Percentiles rank a stretch among this genome's conserved stretches.
Evolutionary conservation across 2,329 filamentous ascomycete genomes (phyloP).

Genomic region (Orbilia brochopaga): DNA sequence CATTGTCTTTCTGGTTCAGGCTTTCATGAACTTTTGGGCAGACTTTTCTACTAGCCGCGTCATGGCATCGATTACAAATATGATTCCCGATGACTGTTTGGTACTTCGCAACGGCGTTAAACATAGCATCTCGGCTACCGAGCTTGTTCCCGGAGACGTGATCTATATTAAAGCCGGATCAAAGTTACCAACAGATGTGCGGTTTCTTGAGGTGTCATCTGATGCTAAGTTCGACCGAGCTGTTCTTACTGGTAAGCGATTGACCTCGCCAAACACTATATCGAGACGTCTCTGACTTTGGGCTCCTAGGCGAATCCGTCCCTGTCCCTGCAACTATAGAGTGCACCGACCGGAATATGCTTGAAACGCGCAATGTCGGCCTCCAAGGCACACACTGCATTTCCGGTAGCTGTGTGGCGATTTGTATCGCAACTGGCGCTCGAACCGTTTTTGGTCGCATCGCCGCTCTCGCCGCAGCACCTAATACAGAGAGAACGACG

Average conservation of each 20-base stretch:
- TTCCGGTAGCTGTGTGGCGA: conserved; percentile 66
- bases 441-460: conserved; percentile 77
- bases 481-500: conserved; percentile 71
- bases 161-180: conserved; percentile 73
- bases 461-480: conserved; percentile 72
- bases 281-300: not conserved
- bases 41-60: conserved; percentile 78
- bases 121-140: conserved; percentile 62
- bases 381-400: conserved; percentile 81
- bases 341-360: conserved; percentile 74
- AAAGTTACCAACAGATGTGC: conserved; percentile 75
- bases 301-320: conserved; percentile 66
- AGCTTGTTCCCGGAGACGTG: conserved; percentile 75
- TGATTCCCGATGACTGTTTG: conserved; percentile 76
- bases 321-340: conserved; percentile 70
- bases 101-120: conserved; percentile 68
- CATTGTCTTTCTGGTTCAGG: conserved; percentile 68
- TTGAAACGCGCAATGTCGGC: conserved; percentile 77
- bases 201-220: conserved; percentile 71
- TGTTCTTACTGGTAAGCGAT: conserved; percentile 68
- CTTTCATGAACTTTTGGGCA: conserved; percentile 68
- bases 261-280: not conserved
- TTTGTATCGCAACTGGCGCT: conserved; percentile 76
- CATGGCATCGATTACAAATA: conserved; percentile 79
- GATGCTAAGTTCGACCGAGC: conserved; percentile 76